Percentiles rank a stretch among this genome's conserved stretches.
phyloP scores from a whole-genome alignment of 257 asterid species.

The Nicotiana attenuata region DNA sequence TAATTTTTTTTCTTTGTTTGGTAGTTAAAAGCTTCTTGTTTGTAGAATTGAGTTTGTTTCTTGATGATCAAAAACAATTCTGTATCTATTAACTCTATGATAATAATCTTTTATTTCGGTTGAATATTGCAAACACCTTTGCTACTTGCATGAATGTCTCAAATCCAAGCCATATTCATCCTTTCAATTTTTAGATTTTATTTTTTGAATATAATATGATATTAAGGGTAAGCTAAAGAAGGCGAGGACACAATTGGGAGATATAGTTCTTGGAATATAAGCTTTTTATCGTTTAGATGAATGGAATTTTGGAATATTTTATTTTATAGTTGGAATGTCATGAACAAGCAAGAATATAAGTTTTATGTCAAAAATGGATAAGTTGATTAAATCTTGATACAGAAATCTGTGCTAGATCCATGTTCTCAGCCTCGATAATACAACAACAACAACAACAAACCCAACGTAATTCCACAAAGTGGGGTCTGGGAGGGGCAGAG shows the following conservation, averaged over 20 bases:
- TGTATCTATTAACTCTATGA: background rate
- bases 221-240: background rate
- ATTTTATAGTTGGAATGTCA: background rate
- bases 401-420: background rate
- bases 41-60: no score
- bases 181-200: background rate
- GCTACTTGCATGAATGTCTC: background rate
- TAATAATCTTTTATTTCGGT: background rate
- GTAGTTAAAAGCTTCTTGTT: background rate
- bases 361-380: background rate
- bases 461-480: no score
- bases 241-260: background rate
- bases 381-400: background rate
- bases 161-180: background rate
- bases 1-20: background rate
- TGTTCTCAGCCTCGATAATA: conserved; percentile 2
- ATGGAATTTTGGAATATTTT: background rate
- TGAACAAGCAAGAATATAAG: background rate
- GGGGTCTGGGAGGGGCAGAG: no score
- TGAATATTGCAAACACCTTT: background rate
- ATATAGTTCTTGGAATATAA: background rate
- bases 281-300: background rate
- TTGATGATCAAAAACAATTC: background rate
- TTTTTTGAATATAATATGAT: background rate
- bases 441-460: no score